Evolutionary conservation across 1,284 basidiomycete genomes (phyloP), one percentile per base, ranked within the genome.

Genomic region (Fomes fomentarius): DNA sequence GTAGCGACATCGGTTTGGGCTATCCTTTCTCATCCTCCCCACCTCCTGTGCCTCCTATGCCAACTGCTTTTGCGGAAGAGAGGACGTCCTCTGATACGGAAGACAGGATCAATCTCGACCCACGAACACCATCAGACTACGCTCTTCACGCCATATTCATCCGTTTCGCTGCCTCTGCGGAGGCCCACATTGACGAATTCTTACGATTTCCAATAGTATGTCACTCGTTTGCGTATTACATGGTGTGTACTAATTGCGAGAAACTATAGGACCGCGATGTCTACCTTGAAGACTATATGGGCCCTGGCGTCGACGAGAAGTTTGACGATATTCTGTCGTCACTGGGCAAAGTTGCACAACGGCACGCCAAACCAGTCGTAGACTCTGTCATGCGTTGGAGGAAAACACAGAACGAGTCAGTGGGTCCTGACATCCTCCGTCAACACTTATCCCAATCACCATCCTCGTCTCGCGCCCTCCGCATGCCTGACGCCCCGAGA

Each of bases 301-400:
- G 88, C 28, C 78, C 83, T 0, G 80, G 84, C 1, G 78, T 89
- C 1, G 93, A 96, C 65, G 69, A 80, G 1, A 81, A 86, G 52
- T 92, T 96, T 60, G 94, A 97, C 66, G 84, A 88, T 26, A 81
- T 89, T 4, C 79, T 97, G 28, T 77, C 83, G 6, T 93, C 94
- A 1, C 80, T 98, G 3, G 93, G 91, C 9, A 91, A 93, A 66
- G 88, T 96, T 52, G 93, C 93, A 1, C 85, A 89, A 56, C 92
- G 91, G 50, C 87, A 93, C 55, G 81, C 93, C 2, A 91, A 93
- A 62, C 82, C 87, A 34, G 93, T 98, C 5, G 80, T 96, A 30
- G 92, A 95, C 58, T 89, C 93, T 5, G 82, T 97, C 48, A 88
- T 90, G 77, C 85, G 89, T 19, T 98, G 96, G 96, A 82, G 92